These are phyloP conservation scores for Schoenoplectus triqueter DNA, from an alignment of 202 grass and related monocot species.

Conservation along the genomic window DNA sequence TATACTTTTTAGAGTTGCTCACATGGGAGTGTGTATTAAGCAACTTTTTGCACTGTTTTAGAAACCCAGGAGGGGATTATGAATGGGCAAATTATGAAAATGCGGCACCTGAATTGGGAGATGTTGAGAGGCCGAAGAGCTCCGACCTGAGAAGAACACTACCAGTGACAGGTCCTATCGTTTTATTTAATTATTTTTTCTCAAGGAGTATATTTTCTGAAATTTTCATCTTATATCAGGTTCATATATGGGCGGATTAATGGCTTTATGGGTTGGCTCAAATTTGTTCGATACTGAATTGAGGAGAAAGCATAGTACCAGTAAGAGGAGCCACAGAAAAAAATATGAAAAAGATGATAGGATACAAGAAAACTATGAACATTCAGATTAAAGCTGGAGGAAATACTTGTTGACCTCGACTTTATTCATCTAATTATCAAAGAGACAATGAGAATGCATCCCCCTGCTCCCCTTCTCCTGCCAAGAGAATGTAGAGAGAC, in stretches of 20 bases:
- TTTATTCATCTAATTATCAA: no score
- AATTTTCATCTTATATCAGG: background rate
- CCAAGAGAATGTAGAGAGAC: no score
- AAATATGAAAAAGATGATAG: slow-evolving; percentile 47
- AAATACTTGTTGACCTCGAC: background rate
- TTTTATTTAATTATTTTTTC: slow-evolving; percentile 39
- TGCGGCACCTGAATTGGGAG: slow-evolving; percentile 42
- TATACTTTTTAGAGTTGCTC: slow-evolving; percentile 83
- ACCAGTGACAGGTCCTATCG: slow-evolving; percentile 56
- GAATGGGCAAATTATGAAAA: slow-evolving; percentile 80
- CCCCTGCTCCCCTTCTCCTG: no score
- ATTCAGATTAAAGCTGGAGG: slow-evolving; percentile 30
- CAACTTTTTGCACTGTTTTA: slow-evolving; percentile 98
- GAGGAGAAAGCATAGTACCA: slow-evolving; percentile 22
- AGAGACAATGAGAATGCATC: no score
- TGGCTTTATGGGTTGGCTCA: background rate
- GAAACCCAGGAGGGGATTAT: slow-evolving; percentile 95
- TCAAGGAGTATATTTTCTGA: slow-evolving; percentile 12
- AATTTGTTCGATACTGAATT: background rate
- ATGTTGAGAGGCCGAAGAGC: slow-evolving; percentile 39
- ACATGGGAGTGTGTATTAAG: slow-evolving; percentile 58
- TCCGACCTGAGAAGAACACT: slow-evolving; percentile 63
- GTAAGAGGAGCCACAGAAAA: slow-evolving; percentile 38
- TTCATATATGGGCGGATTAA: background rate
- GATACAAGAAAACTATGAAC: slow-evolving; percentile 41